Percentiles rank a stretch among this genome's conserved stretches.
Conservation (phyloP, 2,329 filamentous ascomycete genomes). For the Clonostachys rosea region DNA sequence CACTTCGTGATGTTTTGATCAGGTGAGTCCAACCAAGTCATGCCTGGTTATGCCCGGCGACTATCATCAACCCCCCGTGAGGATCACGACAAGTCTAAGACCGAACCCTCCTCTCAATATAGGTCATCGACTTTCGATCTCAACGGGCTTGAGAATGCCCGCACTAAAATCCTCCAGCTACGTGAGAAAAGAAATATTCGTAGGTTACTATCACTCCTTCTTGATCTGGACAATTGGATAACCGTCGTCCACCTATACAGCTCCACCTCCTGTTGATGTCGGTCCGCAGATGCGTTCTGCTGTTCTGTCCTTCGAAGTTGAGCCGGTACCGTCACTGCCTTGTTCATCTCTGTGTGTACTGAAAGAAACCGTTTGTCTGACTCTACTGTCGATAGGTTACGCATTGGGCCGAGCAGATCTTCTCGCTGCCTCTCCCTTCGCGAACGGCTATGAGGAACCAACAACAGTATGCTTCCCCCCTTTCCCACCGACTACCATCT, state of each 20-base stretch:
- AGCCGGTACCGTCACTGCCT: slow-evolving; percentile 10
- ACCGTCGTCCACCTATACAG: slow-evolving; percentile 7
- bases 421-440: slow-evolving; percentile 46
- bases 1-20: slow-evolving; percentile 43
- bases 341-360: slow-evolving; percentile 1
- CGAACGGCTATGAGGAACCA: slow-evolving; percentile 42
- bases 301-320: slow-evolving; percentile 10
- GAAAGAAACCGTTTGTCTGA: slow-evolving; percentile 1
- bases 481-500: no score
- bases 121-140: slow-evolving; percentile 48
- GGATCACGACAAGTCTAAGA: no score
- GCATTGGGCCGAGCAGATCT: slow-evolving; percentile 60
- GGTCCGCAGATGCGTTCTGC: slow-evolving; percentile 25
- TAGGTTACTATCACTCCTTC: slow-evolving; percentile 18
- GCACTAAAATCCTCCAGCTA: slow-evolving; percentile 42
- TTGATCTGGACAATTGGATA: no score
- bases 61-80: background rate
- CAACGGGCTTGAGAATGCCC: slow-evolving; percentile 45
- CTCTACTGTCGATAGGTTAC: slow-evolving; percentile 26
- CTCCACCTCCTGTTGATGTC: slow-evolving; percentile 25
- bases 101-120: background rate
- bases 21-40: slow-evolving; percentile 30
- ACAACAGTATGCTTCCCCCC: slow-evolving; percentile 15
- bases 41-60: no score
- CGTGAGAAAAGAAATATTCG: slow-evolving; percentile 49